Evolutionary conservation across 495 filamentous ascomycete genomes (phyloP), one percentile per base, ranked within the genome.

Genomic region (Neurospora sp.): DNA sequence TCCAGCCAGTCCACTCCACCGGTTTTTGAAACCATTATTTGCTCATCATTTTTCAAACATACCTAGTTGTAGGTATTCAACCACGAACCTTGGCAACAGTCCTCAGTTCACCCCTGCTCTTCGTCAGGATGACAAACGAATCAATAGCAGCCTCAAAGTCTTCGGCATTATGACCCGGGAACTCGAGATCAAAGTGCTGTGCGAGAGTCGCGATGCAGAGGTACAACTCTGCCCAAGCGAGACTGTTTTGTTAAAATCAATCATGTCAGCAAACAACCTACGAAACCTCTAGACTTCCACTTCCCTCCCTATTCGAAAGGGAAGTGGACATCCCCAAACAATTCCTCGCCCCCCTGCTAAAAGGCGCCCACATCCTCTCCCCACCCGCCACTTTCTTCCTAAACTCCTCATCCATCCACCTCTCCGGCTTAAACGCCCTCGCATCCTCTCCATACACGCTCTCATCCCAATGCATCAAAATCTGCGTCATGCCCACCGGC

Each of bases 291-390:
- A 27, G 22, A 27, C 22, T 27, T 27, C 22, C 22, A 27, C 22
- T 27, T 27, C 22, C 22, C 22, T n/a, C n/a, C n/a, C n/a, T n/a
- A n/a, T n/a, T n/a, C n/a, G n/a, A n/a, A n/a, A n/a, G n/a, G n/a
- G n/a, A n/a, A n/a, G n/a, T n/a, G n/a, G n/a, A n/a, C n/a, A 80
- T 78, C 40, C 79, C 79, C 12, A 79, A 53, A 61, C 78, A 81
- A 7, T 59, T 75, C 45, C 79, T 76, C 22, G 76, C 71, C 40
- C 78, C 77, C 31, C 71, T 68, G 9, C 45, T 74, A 41, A 81
- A 81, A 1, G 77, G 78, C 1, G 75, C 79, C 71, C 48, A 79
- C 6, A 45, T 71, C 69, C 76, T 76, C 7, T 74, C 75, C 2
- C 48, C n/a, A 9, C 45, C 45, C 20, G 20, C 20, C 8, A 53